A percentile compares a stretch with the other conserved stretches of the same genome.
Evolutionary conservation across 768 basidiomycete genomes (phyloP).

Genomic region (Lentinula sp.): DNA sequence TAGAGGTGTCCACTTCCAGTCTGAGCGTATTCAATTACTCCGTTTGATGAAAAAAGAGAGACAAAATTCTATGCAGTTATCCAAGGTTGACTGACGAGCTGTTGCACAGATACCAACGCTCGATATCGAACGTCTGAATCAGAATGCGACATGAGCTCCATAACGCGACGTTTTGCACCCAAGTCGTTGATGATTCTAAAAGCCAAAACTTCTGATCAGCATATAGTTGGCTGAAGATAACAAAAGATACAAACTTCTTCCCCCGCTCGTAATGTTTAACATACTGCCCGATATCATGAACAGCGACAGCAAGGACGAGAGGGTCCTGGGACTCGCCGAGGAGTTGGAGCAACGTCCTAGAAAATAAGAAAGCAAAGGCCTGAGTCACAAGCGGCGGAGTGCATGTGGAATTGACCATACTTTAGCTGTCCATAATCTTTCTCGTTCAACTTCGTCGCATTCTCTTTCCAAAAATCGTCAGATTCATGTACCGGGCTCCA

Average conservation of each 20-base stretch:
- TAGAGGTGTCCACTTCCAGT: background rate
- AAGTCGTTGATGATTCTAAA: constrained; percentile 73
- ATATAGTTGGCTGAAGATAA: background rate
- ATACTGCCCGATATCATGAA: constrained; percentile 91
- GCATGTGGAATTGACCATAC: constrained; percentile 31
- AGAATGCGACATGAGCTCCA: constrained; percentile 89
- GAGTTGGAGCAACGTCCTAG: constrained; percentile 68
- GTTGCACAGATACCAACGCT: constrained; percentile 85
- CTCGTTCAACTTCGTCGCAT: constrained; percentile 82
- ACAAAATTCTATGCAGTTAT: constrained; percentile 33
- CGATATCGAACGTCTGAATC: constrained; percentile 90
- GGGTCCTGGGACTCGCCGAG: constrained; percentile 68
- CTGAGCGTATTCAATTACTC: background rate
- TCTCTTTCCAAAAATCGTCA: constrained; percentile 98
- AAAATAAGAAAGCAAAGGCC: background rate
- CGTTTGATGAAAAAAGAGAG: too few relatives aligned
- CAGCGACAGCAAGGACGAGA: constrained; percentile 82
- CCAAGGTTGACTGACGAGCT: constrained; percentile 90
- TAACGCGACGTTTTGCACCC: constrained; percentile 80
- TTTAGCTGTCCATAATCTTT: constrained; percentile 79
- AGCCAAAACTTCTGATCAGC: constrained; percentile 3
- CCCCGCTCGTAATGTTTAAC: constrained; percentile 88
- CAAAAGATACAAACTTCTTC: constrained; percentile 62
- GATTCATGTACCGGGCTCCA: constrained; percentile 97
- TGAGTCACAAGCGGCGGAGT: background rate